phyloP scores from a whole-genome alignment of 139 green algal genomes.

The Chlamydomonas sphaeroides region DNA sequence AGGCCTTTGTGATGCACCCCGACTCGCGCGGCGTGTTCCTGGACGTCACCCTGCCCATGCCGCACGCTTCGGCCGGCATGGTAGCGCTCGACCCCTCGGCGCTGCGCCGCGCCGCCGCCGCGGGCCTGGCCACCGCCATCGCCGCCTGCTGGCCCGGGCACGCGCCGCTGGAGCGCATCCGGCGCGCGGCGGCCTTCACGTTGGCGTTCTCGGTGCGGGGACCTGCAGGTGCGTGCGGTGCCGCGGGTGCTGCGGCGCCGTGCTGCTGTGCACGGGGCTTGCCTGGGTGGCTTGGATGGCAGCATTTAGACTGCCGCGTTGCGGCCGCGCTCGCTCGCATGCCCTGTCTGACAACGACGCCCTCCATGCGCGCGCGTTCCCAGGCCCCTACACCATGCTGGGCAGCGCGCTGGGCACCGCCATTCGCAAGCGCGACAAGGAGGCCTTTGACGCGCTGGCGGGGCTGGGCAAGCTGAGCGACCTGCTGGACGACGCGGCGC shows the following conservation, averaged over 20 bases:
- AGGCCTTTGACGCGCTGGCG: conserved; percentile 23
- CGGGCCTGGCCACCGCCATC: conserved; percentile 22
- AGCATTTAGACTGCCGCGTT: too few species aligned
- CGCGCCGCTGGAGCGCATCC: conserved; percentile 34
- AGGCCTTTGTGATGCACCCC: conserved; percentile 27
- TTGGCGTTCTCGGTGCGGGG: conserved; percentile 19
- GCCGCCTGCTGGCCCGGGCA: conserved; percentile 14
- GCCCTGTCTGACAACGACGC: too few species aligned
- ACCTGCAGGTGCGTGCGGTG: conserved; percentile 24
- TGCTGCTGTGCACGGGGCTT: too few species aligned
- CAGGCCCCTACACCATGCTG: conserved; percentile 39
- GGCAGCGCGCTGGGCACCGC: conserved; percentile 31
- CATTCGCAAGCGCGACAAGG: conserved; percentile 39
- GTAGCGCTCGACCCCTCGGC: conserved; percentile 17
- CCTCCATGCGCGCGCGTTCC: too few species aligned
- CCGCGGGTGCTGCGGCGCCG: too few species aligned
- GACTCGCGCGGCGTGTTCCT: conserved; percentile 25
- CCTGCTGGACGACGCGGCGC: conserved; percentile 23
- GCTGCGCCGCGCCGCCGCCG: conserved; percentile 19
- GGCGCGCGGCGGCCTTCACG: conserved; percentile 25
- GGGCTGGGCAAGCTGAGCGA: conserved; percentile 29
- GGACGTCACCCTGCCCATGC: conserved; percentile 2
- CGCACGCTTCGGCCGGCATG: not conserved
- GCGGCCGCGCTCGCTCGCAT: too few species aligned
- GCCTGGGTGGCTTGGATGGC: too few species aligned